phyloP scores from a whole-genome alignment of 345 rosid species.

The Lenwebbia sp. region DNA sequence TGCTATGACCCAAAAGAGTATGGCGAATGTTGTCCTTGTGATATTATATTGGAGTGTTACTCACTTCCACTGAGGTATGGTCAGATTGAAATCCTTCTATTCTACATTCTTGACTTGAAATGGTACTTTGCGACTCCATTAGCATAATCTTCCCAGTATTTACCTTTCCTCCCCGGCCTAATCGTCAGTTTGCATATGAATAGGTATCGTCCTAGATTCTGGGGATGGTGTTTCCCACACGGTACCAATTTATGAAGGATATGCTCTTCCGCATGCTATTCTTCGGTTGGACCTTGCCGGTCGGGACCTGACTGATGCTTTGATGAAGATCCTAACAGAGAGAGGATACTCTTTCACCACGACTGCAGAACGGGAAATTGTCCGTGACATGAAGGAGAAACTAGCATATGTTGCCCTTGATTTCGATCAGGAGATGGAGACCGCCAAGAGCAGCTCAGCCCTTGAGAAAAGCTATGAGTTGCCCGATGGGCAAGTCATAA shows the following conservation, averaged over 20 bases:
- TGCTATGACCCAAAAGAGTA: neutral
- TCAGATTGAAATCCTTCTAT: neutral
- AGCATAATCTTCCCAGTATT: neutral
- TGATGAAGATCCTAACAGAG: conserved; percentile 47
- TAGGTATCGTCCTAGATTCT: conserved; percentile 45
- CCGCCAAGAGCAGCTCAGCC: conserved; percentile 36
- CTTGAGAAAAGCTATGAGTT: conserved; percentile 36
- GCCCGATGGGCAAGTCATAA: conserved; percentile 39
- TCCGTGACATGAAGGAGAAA: conserved; percentile 46
- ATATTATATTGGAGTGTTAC: neutral
- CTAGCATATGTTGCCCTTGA: conserved; percentile 44
- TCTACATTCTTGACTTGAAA: neutral
- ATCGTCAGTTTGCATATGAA: neutral
- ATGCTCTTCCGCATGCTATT: conserved; percentile 45
- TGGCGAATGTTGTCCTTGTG: neutral
- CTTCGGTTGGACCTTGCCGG: conserved; percentile 43
- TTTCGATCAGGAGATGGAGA: conserved; percentile 41
- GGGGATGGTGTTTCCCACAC: conserved; percentile 48
- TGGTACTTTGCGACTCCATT: neutral
- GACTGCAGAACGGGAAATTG: conserved; percentile 46
- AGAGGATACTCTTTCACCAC: conserved; percentile 50
- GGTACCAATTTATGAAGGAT: conserved; percentile 46
- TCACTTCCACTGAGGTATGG: neutral
- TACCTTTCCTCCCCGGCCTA: neutral
- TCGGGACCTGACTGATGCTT: conserved; percentile 41